Conservation (phyloP, 345 rosid genomes). For the Syzygium aqueum region DNA sequence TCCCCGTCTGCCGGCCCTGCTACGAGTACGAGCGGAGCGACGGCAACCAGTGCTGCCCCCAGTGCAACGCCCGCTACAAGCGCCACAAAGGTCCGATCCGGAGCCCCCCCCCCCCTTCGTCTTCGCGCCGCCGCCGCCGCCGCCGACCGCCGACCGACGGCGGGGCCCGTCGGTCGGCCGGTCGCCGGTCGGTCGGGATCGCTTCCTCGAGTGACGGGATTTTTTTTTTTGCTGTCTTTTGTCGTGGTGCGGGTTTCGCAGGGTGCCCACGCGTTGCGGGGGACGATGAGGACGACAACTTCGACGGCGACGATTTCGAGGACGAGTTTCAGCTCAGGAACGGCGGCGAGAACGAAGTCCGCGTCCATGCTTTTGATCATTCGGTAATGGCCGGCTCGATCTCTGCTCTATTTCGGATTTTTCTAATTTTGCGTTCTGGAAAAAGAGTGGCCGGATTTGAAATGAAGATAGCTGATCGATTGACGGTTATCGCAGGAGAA, state of each 20-base stretch:
- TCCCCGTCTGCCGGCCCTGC: conserved; percentile 87
- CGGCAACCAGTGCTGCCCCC: conserved; percentile 85
- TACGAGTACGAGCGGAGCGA: conserved; percentile 87
- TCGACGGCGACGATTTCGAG: conserved; percentile 50
- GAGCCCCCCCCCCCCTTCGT: not conserved
- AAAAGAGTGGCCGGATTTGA: no score
- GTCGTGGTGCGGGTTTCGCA: conserved; percentile 5
- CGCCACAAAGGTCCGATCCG: conserved; percentile 51
- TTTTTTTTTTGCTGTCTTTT: not conserved
- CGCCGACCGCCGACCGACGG: not conserved
- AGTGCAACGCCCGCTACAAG: conserved; percentile 86
- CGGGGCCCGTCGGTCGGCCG: not conserved
- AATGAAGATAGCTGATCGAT: not conserved
- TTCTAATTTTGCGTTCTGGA: not conserved
- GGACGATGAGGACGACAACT: conserved; percentile 62
- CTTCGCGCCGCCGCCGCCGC: not conserved
- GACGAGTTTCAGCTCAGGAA: conserved; percentile 49
- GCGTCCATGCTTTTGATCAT: conserved; percentile 3
- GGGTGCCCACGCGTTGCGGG: conserved; percentile 66
- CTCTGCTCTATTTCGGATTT: not conserved
- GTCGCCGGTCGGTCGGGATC: not conserved
- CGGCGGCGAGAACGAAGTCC: conserved; percentile 21
- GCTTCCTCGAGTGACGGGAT: not conserved
- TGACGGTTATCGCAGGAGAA: conserved; percentile 44
- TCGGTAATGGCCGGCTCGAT: conserved; percentile 20